Base-by-base conservation (phyloP, 345 rosid species). In the Theobroma cacao region DNA sequence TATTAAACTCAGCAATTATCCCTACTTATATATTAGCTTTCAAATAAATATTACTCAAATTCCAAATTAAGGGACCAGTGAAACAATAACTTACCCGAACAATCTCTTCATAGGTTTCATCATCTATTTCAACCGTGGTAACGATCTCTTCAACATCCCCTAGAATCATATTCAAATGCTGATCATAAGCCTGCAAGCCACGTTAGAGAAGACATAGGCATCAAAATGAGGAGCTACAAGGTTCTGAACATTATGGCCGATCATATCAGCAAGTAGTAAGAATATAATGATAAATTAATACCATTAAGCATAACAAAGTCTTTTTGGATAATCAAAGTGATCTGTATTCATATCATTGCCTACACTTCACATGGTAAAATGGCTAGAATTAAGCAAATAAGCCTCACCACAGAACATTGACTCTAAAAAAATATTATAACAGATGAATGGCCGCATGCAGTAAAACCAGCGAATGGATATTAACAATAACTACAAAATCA, bases 91-190 rank as follows among this genome's bases (percentile, higher is more conserved):
- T 53, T 91, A 94, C 99, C 93, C 99, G 88, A 64, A 94, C 98
- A 81, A 97, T 97, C 89, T 94, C 99, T 84, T 97, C 99, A 68
- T 97, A 97, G 6, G 99, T 97, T 82, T 94, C 98, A 61, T 97
- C 99, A 66, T 97, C 99, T 40, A 97, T 97, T 84, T 97, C 99
- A n/a, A 97, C 90, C 0, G 99, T 91, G 7, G 98, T 97, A 67
- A 97, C 92, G 60, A 90, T 84, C 85, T 97, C 99, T 87, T 97
- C 99, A 71, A 97, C 99, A 79, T 97, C 98, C 72, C 98, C 99
- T 31, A 97, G 98, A 81, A 97, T 94, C 99, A 97, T 97, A 82
- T 97, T 97, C 77, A 97, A 85, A 87, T 97, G 99, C 88, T 97
- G 98, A 90, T 97, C 99, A 84, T 94, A 97, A 53, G 99, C 99